These are phyloP conservation scores for Bryoglossum gracile DNA, from an alignment of 495 filamentous ascomycete species.

Conservation along the genomic window DNA sequence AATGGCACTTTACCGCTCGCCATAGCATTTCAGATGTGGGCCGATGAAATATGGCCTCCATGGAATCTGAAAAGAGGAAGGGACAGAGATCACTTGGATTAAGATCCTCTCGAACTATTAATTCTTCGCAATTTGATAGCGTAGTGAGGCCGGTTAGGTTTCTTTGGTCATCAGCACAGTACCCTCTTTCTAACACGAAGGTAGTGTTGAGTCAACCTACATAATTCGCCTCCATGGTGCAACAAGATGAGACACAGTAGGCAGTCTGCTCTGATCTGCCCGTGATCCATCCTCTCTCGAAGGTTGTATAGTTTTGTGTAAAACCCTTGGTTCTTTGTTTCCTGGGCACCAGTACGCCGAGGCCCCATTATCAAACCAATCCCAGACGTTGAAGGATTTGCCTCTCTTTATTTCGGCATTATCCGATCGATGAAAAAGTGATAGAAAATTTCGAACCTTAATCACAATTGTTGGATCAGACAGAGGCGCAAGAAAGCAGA, in stretches of 20 bases:
- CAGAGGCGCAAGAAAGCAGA: background rate
- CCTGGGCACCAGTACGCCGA: conserved; percentile 5
- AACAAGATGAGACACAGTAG: background rate
- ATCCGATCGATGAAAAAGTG: background rate
- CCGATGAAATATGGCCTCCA: background rate
- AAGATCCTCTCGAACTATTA: background rate
- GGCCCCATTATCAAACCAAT: conserved; percentile 1
- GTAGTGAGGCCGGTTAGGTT: conserved; percentile 1
- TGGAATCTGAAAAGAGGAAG: background rate
- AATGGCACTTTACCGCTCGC: conserved; percentile 4
- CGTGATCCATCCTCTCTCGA: background rate
- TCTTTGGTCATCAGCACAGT: background rate
- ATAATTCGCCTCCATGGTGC: conserved; percentile 2
- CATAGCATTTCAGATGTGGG: background rate
- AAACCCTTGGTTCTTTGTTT: background rate
- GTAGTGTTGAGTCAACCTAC: background rate
- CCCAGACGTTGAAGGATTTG: conserved; percentile 1
- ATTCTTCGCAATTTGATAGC: background rate
- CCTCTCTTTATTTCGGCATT: background rate
- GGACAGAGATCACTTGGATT: background rate
- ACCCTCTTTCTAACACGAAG: background rate
- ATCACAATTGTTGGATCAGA: background rate
- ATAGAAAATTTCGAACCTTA: background rate
- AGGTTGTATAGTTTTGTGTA: background rate
- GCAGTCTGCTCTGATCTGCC: background rate